Evolutionary conservation across 1,284 basidiomycete genomes (phyloP).

Genomic region (Rhodofomes roseus): DNA sequence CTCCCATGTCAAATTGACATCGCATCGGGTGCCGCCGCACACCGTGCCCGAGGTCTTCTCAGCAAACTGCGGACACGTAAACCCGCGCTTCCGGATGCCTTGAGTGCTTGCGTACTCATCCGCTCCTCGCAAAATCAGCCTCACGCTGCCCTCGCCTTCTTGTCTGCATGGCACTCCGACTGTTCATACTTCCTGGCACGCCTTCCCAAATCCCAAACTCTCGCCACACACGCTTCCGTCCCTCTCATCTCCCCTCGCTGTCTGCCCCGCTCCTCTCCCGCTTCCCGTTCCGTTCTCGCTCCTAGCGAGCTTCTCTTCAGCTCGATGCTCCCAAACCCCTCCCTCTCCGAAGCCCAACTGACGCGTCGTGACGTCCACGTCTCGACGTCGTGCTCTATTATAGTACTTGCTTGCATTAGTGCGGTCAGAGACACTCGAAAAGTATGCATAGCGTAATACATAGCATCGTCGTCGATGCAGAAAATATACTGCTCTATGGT

Average conservation of each 20-base stretch:
- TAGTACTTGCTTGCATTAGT: slow-evolving; percentile 31
- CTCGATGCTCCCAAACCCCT: slow-evolving; percentile 5
- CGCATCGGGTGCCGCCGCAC: neutral
- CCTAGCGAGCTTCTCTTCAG: slow-evolving; percentile 14
- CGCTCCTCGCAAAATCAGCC: neutral
- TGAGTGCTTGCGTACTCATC: neutral
- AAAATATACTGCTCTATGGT: slow-evolving; percentile 10
- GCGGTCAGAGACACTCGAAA: slow-evolving; percentile 27
- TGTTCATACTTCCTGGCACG: slow-evolving; percentile 1
- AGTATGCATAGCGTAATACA: slow-evolving; percentile 28
- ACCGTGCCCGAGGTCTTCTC: neutral
- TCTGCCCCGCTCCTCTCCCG: slow-evolving; percentile 10
- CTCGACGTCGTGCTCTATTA: slow-evolving; percentile 21
- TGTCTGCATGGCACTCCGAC: neutral
- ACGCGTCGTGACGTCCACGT: slow-evolving; percentile 18
- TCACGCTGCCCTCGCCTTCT: neutral
- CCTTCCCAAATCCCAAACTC: neutral
- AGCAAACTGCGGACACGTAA: slow-evolving; percentile 1
- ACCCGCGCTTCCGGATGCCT: neutral
- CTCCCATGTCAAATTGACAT: neutral
- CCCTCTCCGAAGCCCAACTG: slow-evolving; percentile 13
- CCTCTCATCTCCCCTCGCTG: slow-evolving; percentile 1
- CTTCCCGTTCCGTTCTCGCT: slow-evolving; percentile 9
- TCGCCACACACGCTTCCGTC: neutral
- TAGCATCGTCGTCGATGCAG: slow-evolving; percentile 17